Evolutionary conservation across 495 filamentous ascomycete genomes (phyloP), one percentile per base, ranked within the genome.

Genomic region (Aspergillus biplanus): DNA sequence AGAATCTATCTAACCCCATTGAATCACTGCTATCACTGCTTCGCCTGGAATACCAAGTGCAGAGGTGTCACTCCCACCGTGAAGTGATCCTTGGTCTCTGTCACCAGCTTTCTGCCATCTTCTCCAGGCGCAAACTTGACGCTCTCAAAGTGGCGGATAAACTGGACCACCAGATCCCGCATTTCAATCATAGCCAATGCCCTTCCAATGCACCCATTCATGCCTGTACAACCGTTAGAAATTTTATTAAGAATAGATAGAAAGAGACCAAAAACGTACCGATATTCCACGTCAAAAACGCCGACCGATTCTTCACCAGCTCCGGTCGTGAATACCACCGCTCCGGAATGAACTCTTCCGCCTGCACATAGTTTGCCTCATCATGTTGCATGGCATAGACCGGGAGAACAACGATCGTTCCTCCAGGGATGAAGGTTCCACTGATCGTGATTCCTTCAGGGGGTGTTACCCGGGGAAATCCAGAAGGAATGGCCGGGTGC

Each of bases 391-490:
- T 63, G 15, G 65, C 53, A 18, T 53, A 73, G 15, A 39, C 52
- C 0, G 80, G 79, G 13, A 74, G 69, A 15, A 63, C 65, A 31
- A 83, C 73, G 21, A 65, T 70, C 3, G 66, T 70, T 5, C 71
- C 61, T 1, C 79, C 79, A 1, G 82, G 82, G 16, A 85, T 75
- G 56, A 65, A 76, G 0, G 64, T 58, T 0, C 78, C 79, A 16
- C 75, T 80, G 16, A 85, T 69, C 11, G 50, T 65, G 37, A 85
- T 65, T 6, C 83, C 83, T 52, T 80, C 73, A 1, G 74, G 73
- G 0, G 81, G 79, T 0, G 78, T 80, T 12, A 70, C 65, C 4
- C 83, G 75, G 12, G 64, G 63, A 5, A 75, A 68, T 9, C 73
- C 77, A 6, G 44, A 49, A 8, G 63, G 58, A 13, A 65, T 53